phyloP scores from a whole-genome alignment of 129 eudicot species.

The Helianthus tuberosus region DNA sequence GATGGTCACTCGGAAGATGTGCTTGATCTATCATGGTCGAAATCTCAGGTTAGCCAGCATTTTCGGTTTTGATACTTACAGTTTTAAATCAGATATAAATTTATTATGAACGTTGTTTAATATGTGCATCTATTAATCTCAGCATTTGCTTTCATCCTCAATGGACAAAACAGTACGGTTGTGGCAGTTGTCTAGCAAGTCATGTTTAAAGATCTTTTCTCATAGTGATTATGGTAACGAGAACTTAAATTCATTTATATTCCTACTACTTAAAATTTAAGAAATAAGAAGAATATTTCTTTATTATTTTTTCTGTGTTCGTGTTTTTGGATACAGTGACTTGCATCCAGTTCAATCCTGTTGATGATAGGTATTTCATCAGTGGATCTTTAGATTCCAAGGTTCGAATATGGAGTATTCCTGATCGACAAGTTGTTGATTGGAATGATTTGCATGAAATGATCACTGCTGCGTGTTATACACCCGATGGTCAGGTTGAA shows the following conservation, averaged over 20 bases:
- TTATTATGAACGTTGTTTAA: not conserved
- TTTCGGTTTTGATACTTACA: not conserved
- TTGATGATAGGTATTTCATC: slow-evolving; percentile 90
- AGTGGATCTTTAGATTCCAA: slow-evolving; percentile 96
- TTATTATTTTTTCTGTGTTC: slow-evolving; percentile 20
- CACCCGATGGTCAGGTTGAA: slow-evolving; percentile 99
- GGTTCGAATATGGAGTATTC: slow-evolving; percentile 99
- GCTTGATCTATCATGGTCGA: slow-evolving; percentile 98
- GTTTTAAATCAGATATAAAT: not conserved
- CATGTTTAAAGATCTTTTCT: slow-evolving; percentile 92
- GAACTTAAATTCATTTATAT: not conserved
- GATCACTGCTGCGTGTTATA: slow-evolving; percentile 99
- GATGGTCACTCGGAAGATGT: slow-evolving; percentile 86
- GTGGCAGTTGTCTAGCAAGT: slow-evolving; percentile 87
- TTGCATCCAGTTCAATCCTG: slow-evolving; percentile 99
- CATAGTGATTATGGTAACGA: slow-evolving; percentile 96
- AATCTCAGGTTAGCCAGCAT: slow-evolving; percentile 83
- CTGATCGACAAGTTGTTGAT: slow-evolving; percentile 97
- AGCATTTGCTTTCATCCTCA: slow-evolving; percentile 97
- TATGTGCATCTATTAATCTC: slow-evolving; percentile 30
- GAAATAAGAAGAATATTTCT: not conserved
- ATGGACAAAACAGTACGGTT: slow-evolving; percentile 98
- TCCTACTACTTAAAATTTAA: not conserved
- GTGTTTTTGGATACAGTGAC: slow-evolving; percentile 66
- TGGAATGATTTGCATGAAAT: slow-evolving; percentile 98